Base-by-base conservation (phyloP, 2,329 filamentous ascomycete genomes). In the Claviceps maximensis region DNA sequence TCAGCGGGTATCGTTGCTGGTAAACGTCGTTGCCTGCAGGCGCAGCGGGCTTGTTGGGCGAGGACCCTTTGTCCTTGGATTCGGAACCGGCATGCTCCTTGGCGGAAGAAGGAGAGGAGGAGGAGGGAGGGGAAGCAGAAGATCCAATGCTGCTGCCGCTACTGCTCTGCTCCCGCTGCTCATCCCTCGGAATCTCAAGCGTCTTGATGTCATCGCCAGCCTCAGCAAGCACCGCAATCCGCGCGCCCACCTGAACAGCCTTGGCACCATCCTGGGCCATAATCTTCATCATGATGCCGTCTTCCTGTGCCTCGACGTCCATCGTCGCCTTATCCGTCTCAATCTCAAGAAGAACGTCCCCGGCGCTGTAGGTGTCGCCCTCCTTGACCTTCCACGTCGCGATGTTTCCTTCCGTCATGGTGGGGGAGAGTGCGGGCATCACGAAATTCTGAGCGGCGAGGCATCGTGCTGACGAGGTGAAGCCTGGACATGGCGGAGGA, bases 261-360 rank as follows among this genome's bases (percentile, higher is more conserved):
- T 94, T 93, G 67, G 77, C 78, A 52, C 87, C 87, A 64, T 89
- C 84, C 45, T 73, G 73, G 65, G 82, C 74, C 64, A 83, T 79
- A 61, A 95, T 91, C 76, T 93, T 94, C 65, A 89, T 83, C 68
- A 95, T 72, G 60, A 91, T 75, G 44, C 89, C 89, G 65, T 94
- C 88, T 46, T 95, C 89, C 71, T 93, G 89, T 42, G 89, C 89
- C 74, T 95, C 89, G 27, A 95, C 89, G 61, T 95, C 89, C 88
- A 95, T 95, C 53, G 87, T 87, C 53, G 89, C 89, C 76, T 95
- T 95, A 70, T 95, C 89, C 55, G 89, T 95, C 73, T 95, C 89
- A 66, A 95, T 93, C 71, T 95, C 89, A 55, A 95, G 81, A 50
- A 95, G 77, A 33, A 95, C 87, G 68, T 95, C 89, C 60, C 89